Conservation (phyloP, 2,329 filamentous ascomycete genomes). For the Dothistroma pini region DNA sequence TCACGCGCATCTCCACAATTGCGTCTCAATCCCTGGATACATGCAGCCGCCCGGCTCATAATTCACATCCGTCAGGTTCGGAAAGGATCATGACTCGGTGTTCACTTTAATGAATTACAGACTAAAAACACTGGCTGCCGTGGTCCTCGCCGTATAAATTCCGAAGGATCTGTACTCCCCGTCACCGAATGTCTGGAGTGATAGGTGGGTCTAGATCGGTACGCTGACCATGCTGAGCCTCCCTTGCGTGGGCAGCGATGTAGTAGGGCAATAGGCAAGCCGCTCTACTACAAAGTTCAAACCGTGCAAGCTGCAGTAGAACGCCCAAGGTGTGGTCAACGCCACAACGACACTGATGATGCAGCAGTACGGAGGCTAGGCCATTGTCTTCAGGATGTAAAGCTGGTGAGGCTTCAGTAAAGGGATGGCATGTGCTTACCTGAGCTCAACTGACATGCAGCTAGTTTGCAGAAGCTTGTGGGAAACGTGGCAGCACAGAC, state of each 20-base stretch:
- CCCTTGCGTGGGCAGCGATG: not conserved
- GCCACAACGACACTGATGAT: slow-evolving; percentile 7
- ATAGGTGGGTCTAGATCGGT: not conserved
- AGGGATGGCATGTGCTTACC: not conserved
- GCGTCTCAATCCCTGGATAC: slow-evolving; percentile 3
- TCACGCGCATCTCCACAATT: slow-evolving; percentile 16
- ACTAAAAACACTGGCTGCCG: not conserved
- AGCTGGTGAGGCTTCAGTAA: not conserved
- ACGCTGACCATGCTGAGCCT: not conserved
- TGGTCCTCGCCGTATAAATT: not conserved
- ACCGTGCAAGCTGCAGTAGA: slow-evolving; percentile 5
- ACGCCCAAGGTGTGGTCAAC: slow-evolving; percentile 1
- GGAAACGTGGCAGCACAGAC: slow-evolving; percentile 3
- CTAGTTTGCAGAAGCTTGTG: not conserved
- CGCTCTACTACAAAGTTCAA: not conserved
- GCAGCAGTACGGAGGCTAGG: not conserved
- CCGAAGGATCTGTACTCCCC: not conserved
- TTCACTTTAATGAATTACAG: not conserved
- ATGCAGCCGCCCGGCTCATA: slow-evolving; percentile 6
- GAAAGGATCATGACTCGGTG: not conserved
- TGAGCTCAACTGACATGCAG: not conserved
- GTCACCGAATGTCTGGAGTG: not conserved
- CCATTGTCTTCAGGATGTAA: not conserved
- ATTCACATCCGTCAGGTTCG: slow-evolving; percentile 12
- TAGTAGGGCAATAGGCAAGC: not conserved